A percentile compares a stretch with the other conserved stretches of the same genome.
Evolutionary conservation across 345 rosid species (phyloP).

Genomic region (Aquilaria sinensis): DNA sequence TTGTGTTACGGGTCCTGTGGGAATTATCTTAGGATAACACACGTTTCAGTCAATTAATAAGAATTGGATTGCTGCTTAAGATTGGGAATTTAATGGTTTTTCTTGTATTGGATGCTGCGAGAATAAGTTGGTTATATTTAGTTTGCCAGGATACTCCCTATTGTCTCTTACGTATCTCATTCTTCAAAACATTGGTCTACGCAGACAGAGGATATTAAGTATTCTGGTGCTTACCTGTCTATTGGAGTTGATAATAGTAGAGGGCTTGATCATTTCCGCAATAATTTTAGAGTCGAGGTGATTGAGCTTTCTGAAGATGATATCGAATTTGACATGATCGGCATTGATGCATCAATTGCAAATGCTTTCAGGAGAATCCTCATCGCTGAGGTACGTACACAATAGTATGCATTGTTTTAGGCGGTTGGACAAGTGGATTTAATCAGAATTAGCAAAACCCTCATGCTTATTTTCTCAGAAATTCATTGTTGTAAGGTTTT

Average conservation of each 20-base stretch:
- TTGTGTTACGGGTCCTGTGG: background rate
- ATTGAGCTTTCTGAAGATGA: constrained; percentile 40
- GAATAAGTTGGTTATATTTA: background rate
- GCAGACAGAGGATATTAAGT: constrained; percentile 57
- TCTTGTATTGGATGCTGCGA: background rate
- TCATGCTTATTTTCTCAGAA: too few relatives aligned
- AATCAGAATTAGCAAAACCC: too few relatives aligned
- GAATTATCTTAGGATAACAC: background rate
- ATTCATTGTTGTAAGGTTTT: too few relatives aligned
- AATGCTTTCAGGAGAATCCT: constrained; percentile 93
- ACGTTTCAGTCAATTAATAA: too few relatives aligned
- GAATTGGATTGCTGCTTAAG: too few relatives aligned
- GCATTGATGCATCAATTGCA: constrained; percentile 76
- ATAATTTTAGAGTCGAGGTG: constrained; percentile 59
- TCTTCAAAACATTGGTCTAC: constrained; percentile 12
- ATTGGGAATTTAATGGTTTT: too few relatives aligned
- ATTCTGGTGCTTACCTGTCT: constrained; percentile 84
- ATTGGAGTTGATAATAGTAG: constrained; percentile 66
- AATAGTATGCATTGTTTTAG: too few relatives aligned
- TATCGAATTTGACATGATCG: constrained; percentile 83
- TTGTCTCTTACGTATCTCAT: background rate
- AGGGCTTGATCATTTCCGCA: constrained; percentile 38
- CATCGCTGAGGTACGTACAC: constrained; percentile 64
- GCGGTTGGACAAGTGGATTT: too few relatives aligned
- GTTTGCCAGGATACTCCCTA: background rate